Conservation (phyloP, 73 alveolate genomes). For the Halteria grandinella region DNA sequence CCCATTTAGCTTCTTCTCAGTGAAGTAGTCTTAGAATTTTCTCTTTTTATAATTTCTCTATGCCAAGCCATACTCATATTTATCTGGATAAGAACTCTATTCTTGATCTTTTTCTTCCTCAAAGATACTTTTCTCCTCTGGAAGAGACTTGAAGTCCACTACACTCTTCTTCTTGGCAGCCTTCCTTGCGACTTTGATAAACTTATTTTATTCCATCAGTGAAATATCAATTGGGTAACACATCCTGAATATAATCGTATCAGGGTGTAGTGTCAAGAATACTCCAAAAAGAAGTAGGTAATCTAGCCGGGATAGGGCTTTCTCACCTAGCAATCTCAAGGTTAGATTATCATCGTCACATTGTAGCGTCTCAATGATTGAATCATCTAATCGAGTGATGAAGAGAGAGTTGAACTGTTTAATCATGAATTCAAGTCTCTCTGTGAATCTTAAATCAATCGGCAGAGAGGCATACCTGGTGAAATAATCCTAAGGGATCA, state of each 20-base stretch:
- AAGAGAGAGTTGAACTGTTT: no score
- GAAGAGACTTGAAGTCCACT: no score
- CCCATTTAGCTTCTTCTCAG: neutral
- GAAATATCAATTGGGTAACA: conserved; percentile 32
- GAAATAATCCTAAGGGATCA: no score
- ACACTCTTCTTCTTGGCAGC: neutral
- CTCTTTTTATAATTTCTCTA: conserved; percentile 15
- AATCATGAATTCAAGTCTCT: no score
- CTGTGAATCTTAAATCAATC: no score
- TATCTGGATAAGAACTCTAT: neutral
- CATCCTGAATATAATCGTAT: conserved; percentile 1
- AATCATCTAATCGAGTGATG: no score
- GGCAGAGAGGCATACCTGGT: no score
- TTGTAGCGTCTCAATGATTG: no score
- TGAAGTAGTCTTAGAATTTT: conserved; percentile 23
- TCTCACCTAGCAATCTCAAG: neutral
- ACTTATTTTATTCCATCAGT: conserved; percentile 9
- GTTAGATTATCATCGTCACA: no score
- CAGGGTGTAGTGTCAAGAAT: conserved; percentile 20
- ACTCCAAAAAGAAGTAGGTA: conserved; percentile 9
- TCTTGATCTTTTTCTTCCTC: neutral
- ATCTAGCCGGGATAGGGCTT: conserved; percentile 25
- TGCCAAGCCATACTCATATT: conserved; percentile 8
- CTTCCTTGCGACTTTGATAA: conserved; percentile 14
- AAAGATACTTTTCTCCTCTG: neutral